Evolutionary conservation across 148 eudicot species (phyloP).

Genomic region (Salicornia ramosissima): DNA sequence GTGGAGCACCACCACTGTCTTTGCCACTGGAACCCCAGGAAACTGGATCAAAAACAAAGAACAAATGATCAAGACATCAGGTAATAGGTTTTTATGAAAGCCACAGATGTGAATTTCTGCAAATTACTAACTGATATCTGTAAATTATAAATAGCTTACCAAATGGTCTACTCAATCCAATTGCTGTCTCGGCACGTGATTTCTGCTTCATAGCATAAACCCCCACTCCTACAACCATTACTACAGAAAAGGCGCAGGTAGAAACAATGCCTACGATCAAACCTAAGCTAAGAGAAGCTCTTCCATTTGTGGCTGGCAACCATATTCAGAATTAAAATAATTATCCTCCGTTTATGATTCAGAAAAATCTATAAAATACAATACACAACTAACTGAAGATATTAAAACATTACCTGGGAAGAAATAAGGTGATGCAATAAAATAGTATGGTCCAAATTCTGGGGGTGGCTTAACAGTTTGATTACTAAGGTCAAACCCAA

Average conservation of each 20-base stretch:
- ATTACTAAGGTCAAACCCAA: conserved; percentile 69
- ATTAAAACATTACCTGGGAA: conserved; percentile 52
- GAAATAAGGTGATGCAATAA: conserved; percentile 62
- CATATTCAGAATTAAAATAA: neutral
- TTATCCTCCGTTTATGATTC: neutral
- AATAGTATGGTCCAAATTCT: conserved; percentile 74
- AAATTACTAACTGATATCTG: neutral
- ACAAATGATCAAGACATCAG: neutral
- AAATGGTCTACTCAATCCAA: conserved; percentile 60
- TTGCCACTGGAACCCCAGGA: conserved; percentile 79
- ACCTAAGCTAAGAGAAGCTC: conserved; percentile 40
- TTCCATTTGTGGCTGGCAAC: conserved; percentile 34
- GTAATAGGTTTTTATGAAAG: neutral
- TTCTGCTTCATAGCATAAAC: conserved; percentile 66
- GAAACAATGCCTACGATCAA: conserved; percentile 49
- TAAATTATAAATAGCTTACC: conserved; percentile 38
- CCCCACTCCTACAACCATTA: conserved; percentile 55
- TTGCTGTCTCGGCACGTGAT: conserved; percentile 72
- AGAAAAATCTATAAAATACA: neutral
- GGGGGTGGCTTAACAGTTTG: conserved; percentile 79
- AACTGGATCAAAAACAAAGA: conserved; percentile 32
- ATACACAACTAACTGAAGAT: neutral
- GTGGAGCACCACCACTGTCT: conserved; percentile 83
- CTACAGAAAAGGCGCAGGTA: conserved; percentile 40
- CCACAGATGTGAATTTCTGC: neutral